Conservation (phyloP, 78 protist species). For the Protostelium mycophagum region DNA sequence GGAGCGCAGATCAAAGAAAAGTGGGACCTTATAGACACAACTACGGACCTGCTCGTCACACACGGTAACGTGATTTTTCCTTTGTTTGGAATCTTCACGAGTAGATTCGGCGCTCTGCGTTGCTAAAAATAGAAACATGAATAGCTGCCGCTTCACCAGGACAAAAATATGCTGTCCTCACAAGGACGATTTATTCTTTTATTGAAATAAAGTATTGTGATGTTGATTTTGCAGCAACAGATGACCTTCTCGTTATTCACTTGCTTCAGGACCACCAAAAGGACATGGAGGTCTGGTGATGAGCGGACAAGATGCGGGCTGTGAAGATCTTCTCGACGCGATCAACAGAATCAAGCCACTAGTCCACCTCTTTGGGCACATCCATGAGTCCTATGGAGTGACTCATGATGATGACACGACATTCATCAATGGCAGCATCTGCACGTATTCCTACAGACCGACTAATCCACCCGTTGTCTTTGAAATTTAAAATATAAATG, state of each 20-base stretch:
- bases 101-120: too few species aligned
- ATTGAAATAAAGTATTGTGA: too few species aligned
- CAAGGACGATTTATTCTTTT: too few species aligned
- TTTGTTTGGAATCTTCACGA: too few species aligned
- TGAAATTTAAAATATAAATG: neutral
- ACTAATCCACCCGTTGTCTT: neutral
- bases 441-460: neutral
- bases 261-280: neutral
- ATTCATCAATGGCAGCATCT: neutral
- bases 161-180: too few species aligned
- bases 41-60: neutral
- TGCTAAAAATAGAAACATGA: too few species aligned
- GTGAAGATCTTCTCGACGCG: constrained; percentile 5
- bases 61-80: neutral
- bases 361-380: neutral
- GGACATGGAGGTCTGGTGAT: neutral
- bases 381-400: constrained; percentile 6
- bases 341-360: neutral
- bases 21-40: neutral
- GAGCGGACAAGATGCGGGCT: constrained; percentile 5
- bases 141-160: too few species aligned
- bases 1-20: neutral
- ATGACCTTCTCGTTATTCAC: neutral
- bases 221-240: too few species aligned
- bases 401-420: constrained; percentile 1